Evolutionary conservation across 768 basidiomycete genomes (phyloP).

Genomic region (Tremella yokohamensis): DNA sequence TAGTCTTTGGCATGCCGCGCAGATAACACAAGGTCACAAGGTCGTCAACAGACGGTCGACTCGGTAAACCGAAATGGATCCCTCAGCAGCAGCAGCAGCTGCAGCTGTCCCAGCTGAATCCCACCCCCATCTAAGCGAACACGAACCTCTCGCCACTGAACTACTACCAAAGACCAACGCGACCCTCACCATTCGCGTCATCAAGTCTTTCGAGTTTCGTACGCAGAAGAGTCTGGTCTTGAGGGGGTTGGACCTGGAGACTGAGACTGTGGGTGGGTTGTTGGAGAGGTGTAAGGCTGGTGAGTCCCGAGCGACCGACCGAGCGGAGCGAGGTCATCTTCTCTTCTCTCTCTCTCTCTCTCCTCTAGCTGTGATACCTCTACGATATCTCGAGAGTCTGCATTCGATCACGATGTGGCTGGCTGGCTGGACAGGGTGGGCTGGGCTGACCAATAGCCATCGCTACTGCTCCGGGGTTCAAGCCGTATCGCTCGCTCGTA

Average conservation of each 20-base stretch:
- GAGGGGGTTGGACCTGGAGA: conserved; percentile 72
- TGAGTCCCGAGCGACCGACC: too few species aligned
- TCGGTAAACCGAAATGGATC: too few species aligned
- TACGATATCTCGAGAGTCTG: too few species aligned
- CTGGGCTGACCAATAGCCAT: conserved; percentile 58
- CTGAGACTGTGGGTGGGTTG: conserved; percentile 71
- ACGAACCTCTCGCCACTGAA: conserved; percentile 28
- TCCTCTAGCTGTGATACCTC: too few species aligned
- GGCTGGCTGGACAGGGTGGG: too few species aligned
- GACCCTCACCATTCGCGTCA: conserved; percentile 82
- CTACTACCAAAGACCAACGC: conserved; percentile 58
- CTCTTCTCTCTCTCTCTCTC: not conserved
- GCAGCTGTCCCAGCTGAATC: not conserved
- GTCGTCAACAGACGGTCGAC: too few species aligned
- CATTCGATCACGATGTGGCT: too few species aligned
- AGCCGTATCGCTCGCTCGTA: conserved; percentile 70
- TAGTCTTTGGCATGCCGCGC: too few species aligned
- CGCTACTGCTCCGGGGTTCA: conserved; percentile 73
- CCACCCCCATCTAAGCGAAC: not conserved
- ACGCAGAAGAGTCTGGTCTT: conserved; percentile 85
- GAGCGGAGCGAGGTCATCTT: too few species aligned
- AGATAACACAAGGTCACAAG: too few species aligned
- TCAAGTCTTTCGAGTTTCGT: conserved; percentile 91
- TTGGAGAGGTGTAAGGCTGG: conserved; percentile 70
- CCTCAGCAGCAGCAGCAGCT: not conserved